Base-by-base conservation (phyloP, 345 rosid species). In the Citrus trifoliata region DNA sequence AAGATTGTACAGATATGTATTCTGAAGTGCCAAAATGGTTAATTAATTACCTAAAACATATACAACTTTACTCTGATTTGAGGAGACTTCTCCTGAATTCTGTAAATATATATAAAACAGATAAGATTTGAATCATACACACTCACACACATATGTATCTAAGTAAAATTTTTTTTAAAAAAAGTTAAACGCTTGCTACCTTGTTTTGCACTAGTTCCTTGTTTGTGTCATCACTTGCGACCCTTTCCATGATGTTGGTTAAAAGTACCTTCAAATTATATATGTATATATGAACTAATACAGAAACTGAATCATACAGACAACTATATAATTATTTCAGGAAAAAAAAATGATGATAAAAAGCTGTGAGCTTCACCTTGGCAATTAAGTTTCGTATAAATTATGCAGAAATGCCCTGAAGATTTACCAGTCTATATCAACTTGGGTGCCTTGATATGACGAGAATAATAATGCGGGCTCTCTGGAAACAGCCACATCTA, bases 31-130 rank as follows among this genome's bases (percentile, higher is more conserved):
- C n/a, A 38, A 21, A 38, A 38, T 12, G 2, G 19, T 37, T 37
- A 33, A 53, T 28, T 33, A 33, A 21, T 78, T 63, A 78, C 82
- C 82, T 24, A 74, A 61, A 48, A 74, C 82, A 60, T 42, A 74
- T 4, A 80, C 68, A 18, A 80, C 51, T 9, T 42, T 80, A 67
- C 70, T 58, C 35, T 24, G 69, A 18, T 25, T 60, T 7, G 78
- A 32, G 30, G n/a, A 62, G 59, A 32, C 53, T 32, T 67, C 74
- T 30, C 59, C 58, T 68, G 82, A 71, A 56, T 74, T 65, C 79
- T 80, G 79, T 33, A 68, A 4, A 58, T 5, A 58, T 5, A 19
- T 21, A 32, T 9, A 19, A 38, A 32, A 46, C 35, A 62, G 21
- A 32, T 18, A 18, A 9, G 24, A 27, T 27, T 4, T 48, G 35